Base-by-base conservation (phyloP, 805 yeast species). In the Candida oleophila region DNA sequence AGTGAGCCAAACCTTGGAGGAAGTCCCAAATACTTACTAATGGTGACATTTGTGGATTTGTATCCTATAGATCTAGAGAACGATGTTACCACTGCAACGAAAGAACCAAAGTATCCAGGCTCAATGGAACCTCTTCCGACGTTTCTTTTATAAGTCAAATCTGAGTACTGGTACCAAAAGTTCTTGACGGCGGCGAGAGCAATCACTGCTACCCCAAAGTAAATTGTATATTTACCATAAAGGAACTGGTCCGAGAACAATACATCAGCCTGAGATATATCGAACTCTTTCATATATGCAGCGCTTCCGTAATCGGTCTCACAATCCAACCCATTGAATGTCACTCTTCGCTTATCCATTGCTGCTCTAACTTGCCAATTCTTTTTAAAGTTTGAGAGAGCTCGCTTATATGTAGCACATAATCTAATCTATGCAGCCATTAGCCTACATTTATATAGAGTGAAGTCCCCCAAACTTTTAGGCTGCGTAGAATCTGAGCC, bases 151-250 rank as follows among this genome's bases (percentile, higher is more conserved):
- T 60, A 61, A 4, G 50, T 33, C 20, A 36, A 21, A 49, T 70
- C 75, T 35, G 63, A 44, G 30, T 47, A 51, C 4, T 43, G 33
- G 43, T 61, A 67, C 58, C 63, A 64, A 12, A 59, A 25, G 49
- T 68, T 50, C 49, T 75, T 76, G 3, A 73, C 2, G 3, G 62
- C 46, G 1, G 70, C 69, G 1, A 68, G 46, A 25, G 60, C 59
- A 7, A 74, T 55, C 4, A 69, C 54, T 2, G 68, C 77, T 8
- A 59, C 67, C 3, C 73, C 71, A 49, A 67, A 69, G 49, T 76
- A 76, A 0, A 68, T 50, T 14, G 76, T 64, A 44, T 66, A 67
- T 28, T 64, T 60, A 2, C 71, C 78, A 51, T 70, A 76, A 1
- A 41, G 21, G 1, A 62, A 46, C 45, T 66, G 60, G 42, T 47